Evolutionary conservation across 768 basidiomycete species (phyloP).

Genomic region (Lyophyllum semitale): DNA sequence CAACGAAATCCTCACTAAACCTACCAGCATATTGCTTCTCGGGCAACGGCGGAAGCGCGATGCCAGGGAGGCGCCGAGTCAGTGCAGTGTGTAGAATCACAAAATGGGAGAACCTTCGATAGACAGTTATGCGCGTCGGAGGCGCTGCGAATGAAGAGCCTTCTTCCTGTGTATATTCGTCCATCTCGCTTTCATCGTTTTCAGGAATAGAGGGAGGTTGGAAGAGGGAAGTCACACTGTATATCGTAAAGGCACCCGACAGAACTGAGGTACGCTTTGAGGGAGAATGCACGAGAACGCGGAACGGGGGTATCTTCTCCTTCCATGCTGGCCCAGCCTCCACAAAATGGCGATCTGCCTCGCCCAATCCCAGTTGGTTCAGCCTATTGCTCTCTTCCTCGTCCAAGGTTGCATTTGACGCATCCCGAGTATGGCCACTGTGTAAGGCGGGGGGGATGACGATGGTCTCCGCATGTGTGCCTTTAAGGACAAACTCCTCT

Average conservation of each 20-base stretch:
- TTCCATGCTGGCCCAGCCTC: constrained; percentile 75
- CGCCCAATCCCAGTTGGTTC: constrained; percentile 44
- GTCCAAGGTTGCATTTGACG: constrained; percentile 33
- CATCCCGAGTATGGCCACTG: constrained; percentile 28
- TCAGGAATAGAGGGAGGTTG: constrained; percentile 26
- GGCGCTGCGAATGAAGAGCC: constrained; percentile 14
- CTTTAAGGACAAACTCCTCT: constrained; percentile 80
- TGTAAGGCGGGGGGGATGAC: constrained; percentile 15
- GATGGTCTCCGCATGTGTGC: constrained; percentile 40
- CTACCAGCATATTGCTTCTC: constrained; percentile 85
- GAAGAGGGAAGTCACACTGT: constrained; percentile 78
- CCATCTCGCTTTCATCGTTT: constrained; percentile 11
- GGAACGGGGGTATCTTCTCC: constrained; percentile 70
- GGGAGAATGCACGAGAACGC: constrained; percentile 77
- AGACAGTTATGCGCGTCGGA: constrained; percentile 67
- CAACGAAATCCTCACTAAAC: constrained; percentile 81
- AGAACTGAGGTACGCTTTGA: constrained; percentile 69
- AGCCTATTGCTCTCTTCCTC: constrained; percentile 44
- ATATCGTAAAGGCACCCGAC: constrained; percentile 74
- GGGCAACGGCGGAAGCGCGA: constrained; percentile 79
- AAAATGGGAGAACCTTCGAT: constrained; percentile 86
- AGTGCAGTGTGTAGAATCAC: constrained; percentile 75
- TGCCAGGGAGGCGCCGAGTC: constrained; percentile 67
- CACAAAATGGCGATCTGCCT: constrained; percentile 71
- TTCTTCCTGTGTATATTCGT: constrained; percentile 18